Evolutionary conservation across 495 filamentous ascomycete genomes (phyloP), one percentile per base, ranked within the genome.

Genomic region (Xylaria curta): DNA sequence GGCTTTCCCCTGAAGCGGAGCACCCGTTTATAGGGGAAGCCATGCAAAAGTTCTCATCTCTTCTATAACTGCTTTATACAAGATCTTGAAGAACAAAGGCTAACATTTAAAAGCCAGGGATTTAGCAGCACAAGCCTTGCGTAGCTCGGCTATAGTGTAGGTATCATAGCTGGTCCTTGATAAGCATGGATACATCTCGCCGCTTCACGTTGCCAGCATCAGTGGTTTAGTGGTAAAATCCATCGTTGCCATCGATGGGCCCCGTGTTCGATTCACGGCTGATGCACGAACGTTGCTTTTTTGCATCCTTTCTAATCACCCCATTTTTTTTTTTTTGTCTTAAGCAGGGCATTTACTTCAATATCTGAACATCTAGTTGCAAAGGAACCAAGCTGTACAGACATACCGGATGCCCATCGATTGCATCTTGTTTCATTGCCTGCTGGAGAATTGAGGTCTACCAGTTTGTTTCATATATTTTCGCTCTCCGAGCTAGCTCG

Each of bases 171-270:
- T n/a, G n/a, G n/a, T n/a, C n/a, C n/a, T n/a, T n/a, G n/a, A n/a
- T n/a, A n/a, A n/a, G n/a, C n/a, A n/a, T n/a, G n/a, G n/a, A n/a
- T n/a, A n/a, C n/a, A n/a, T n/a, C n/a, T n/a, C n/a, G n/a, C n/a
- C n/a, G n/a, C n/a, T n/a, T n/a, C n/a, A n/a, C n/a, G n/a, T 65
- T 38, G 31, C 38, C 31, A 49, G 77, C 77, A 79, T 80, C 79
- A 82, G 82, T 83, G 82, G 81, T 83, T 83, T 84, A 84, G 82
- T 84, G 82, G 82, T 84, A 84, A 84, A 84, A 84, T 84, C 81
- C 82, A 84, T 84, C 82, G 82, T 84, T 84, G 82, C 82, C 82
- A 84, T 84, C 82, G 82, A 84, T 83, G 82, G 81, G 82, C 82
- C 82, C 82, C 82, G 82, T 78, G 82, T 84, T 84, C 82, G 82